phyloP scores from a whole-genome alignment of 2,329 filamentous ascomycete genomes.

The Dothiorella sarmentorum region DNA sequence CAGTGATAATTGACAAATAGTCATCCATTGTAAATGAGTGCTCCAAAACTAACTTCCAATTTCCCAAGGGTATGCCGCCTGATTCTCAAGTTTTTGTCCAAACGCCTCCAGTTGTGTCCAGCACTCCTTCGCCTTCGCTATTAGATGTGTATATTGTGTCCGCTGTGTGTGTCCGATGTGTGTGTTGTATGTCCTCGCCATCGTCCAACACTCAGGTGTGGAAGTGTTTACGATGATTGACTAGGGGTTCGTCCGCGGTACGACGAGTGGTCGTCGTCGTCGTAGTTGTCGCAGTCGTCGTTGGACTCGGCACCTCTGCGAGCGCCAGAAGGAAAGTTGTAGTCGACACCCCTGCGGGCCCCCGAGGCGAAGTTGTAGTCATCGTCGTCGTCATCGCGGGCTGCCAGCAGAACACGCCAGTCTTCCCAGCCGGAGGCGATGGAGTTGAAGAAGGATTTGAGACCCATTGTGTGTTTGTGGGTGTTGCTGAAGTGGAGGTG shows the following conservation, averaged over 20 bases:
- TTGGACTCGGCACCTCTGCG: slow-evolving; percentile 18
- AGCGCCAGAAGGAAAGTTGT: slow-evolving; percentile 32
- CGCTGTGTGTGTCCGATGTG: too few relatives aligned
- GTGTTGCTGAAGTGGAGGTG: not conserved
- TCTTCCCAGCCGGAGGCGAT: slow-evolving; percentile 14
- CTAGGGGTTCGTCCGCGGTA: not conserved
- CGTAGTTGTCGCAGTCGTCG: not conserved
- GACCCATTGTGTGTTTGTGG: not conserved
- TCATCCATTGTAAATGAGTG: not conserved
- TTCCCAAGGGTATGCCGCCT: not conserved
- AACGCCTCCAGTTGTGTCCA: not conserved
- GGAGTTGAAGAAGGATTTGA: slow-evolving; percentile 8
- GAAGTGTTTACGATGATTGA: not conserved
- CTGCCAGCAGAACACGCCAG: slow-evolving; percentile 26
- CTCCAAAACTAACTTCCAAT: not conserved
- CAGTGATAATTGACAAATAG: not conserved
- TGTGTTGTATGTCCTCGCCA: too few relatives aligned
- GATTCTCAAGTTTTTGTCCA: not conserved
- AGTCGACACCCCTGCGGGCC: slow-evolving; percentile 19
- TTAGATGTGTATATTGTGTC: too few relatives aligned
- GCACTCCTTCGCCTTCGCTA: too few relatives aligned
- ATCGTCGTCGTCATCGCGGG: slow-evolving; percentile 33
- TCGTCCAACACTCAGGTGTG: too few relatives aligned
- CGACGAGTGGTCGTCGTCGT: not conserved
- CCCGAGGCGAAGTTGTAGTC: slow-evolving; percentile 35